These are phyloP conservation scores for Lophiostoma macrostomum DNA, from an alignment of 495 filamentous ascomycete genomes.

Conservation along the genomic window DNA sequence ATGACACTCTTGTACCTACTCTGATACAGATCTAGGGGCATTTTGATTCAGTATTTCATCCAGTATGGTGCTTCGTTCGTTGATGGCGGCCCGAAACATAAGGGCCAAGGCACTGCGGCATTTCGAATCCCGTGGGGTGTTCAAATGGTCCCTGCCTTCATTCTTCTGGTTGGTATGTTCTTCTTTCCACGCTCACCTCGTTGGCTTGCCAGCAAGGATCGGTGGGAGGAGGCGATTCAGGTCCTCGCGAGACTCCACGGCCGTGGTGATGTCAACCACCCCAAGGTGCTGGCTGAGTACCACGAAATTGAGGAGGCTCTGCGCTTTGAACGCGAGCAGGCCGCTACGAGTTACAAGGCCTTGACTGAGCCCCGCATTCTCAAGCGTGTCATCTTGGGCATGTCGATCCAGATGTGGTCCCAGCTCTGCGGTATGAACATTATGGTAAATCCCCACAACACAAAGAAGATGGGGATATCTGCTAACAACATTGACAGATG, in stretches of 20 bases:
- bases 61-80: conserved; percentile 66
- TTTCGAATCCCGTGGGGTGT: conserved; percentile 75
- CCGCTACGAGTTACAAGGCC: conserved; percentile 54
- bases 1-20: neutral
- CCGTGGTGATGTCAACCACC: conserved; percentile 55
- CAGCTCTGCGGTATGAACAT: conserved; percentile 75
- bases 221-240: conserved; percentile 68
- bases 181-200: conserved; percentile 71
- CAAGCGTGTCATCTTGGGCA: conserved; percentile 66
- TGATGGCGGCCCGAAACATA: conserved; percentile 57
- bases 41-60: conserved; percentile 63
- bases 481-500: no score
- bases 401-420: conserved; percentile 75
- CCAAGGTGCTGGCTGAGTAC: conserved; percentile 63
- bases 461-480: no score
- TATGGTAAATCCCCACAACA: no score
- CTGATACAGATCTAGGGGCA: conserved; percentile 25
- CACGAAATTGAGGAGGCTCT: conserved; percentile 65
- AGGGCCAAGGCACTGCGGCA: conserved; percentile 54
- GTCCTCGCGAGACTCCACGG: conserved; percentile 67
- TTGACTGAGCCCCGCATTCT: conserved; percentile 61
- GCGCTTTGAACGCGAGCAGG: conserved; percentile 59
- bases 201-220: conserved; percentile 70
- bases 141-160: conserved; percentile 66
- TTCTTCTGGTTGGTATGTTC: conserved; percentile 64